A percentile compares a stretch with the other conserved stretches of the same genome.
phyloP scores from a whole-genome alignment of 2,329 filamentous ascomycete genomes.

The Fusarium verrucosum region DNA sequence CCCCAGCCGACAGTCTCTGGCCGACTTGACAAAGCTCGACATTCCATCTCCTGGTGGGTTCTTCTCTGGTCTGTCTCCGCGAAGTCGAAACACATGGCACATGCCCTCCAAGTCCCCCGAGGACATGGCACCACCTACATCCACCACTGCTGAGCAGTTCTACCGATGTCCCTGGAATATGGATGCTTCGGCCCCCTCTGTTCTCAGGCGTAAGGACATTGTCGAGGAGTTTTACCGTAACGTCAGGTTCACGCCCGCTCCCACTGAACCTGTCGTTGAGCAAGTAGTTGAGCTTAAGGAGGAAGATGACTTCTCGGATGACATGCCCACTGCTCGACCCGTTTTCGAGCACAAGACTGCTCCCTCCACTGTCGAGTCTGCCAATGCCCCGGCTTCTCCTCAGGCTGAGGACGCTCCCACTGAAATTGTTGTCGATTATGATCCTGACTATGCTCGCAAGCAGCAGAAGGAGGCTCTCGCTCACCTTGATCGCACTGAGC shows the following conservation, averaged over 20 bases:
- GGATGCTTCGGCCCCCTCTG: constrained; percentile 50
- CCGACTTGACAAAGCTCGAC: constrained; percentile 81
- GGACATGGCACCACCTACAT: constrained; percentile 73
- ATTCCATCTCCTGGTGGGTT: constrained; percentile 93
- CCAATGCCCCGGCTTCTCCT: constrained; percentile 53
- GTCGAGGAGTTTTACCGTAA: constrained; percentile 53
- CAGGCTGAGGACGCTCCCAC: constrained; percentile 66
- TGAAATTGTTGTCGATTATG: constrained; percentile 75
- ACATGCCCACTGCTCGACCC: constrained; percentile 74
- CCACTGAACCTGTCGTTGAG: constrained; percentile 61
- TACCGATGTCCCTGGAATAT: constrained; percentile 83
- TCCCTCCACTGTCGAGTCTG: constrained; percentile 45
- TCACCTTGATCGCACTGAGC: constrained; percentile 84
- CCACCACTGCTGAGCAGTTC: constrained; percentile 90
- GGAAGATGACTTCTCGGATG: constrained; percentile 61
- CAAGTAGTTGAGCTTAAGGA: constrained; percentile 69
- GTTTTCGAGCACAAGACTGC: constrained; percentile 47
- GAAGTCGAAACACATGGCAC: constrained; percentile 84
- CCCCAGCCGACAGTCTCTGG: constrained; percentile 63
- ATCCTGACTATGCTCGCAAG: constrained; percentile 77
- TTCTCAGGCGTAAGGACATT: constrained; percentile 51
- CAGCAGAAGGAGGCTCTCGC: constrained; percentile 74
- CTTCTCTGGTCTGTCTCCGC: constrained; percentile 83
- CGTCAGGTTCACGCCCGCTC: constrained; percentile 51
- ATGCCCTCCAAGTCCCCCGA: constrained; percentile 64